These are phyloP conservation scores for Pseudocercospora crystallina DNA, from an alignment of 2,329 filamentous ascomycete genomes.

Conservation along the genomic window DNA sequence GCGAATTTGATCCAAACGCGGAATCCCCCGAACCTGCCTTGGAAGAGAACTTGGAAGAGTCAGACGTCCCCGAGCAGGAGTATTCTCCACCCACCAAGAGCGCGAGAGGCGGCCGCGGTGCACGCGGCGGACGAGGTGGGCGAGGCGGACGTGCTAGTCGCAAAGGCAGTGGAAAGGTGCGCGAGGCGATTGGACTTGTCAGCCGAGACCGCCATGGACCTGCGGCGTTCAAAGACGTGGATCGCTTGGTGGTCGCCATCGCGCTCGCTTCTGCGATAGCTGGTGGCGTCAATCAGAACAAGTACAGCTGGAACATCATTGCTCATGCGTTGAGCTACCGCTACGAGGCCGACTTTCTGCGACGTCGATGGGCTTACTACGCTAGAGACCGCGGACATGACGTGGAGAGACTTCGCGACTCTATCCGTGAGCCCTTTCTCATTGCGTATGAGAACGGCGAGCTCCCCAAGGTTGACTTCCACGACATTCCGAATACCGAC, in stretches of 20 bases:
- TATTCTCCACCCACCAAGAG: too few relatives aligned
- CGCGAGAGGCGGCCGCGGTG: too few relatives aligned
- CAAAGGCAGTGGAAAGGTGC: neutral
- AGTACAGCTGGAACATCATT: conserved; percentile 43
- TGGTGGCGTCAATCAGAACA: conserved; percentile 37
- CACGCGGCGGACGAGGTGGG: neutral
- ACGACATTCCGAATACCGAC: conserved; percentile 64
- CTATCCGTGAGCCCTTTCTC: conserved; percentile 67
- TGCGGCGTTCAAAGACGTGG: conserved; percentile 28
- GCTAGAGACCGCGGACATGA: conserved; percentile 23
- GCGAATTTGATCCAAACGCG: conserved; percentile 12
- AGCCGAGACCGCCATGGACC: conserved; percentile 22
- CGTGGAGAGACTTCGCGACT: conserved; percentile 54
- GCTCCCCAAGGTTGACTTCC: conserved; percentile 62
- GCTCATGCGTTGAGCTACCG: conserved; percentile 40
- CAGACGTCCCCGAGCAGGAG: too few relatives aligned
- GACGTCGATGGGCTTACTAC: conserved; percentile 38
- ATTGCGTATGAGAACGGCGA: conserved; percentile 64
- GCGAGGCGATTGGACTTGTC: neutral
- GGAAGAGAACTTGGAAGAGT: too few relatives aligned
- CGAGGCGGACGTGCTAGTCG: neutral
- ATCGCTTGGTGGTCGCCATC: conserved; percentile 34
- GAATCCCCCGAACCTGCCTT: neutral
- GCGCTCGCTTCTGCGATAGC: conserved; percentile 35
- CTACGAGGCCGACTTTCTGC: conserved; percentile 39